phyloP scores from a whole-genome alignment of 805 yeast genomes.

The Candida gorgasii region DNA sequence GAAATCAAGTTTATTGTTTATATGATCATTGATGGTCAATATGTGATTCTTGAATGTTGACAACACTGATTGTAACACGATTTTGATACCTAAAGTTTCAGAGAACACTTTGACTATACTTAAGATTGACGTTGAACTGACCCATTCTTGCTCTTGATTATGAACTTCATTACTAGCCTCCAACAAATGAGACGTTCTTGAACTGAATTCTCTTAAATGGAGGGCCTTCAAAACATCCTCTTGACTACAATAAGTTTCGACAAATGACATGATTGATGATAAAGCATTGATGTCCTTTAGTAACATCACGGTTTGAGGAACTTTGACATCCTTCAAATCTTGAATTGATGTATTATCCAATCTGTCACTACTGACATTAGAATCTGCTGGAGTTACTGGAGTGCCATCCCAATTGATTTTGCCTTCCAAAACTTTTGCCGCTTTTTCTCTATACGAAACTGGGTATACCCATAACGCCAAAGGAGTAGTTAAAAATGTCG shows the following conservation, averaged over 20 bases:
- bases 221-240: slow-evolving; percentile 45
- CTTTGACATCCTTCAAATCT: slow-evolving; percentile 11
- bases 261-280: slow-evolving; percentile 34
- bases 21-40: slow-evolving; percentile 32
- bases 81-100: slow-evolving; percentile 29
- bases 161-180: slow-evolving; percentile 54
- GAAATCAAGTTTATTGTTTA: slow-evolving; percentile 26
- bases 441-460: slow-evolving; percentile 53
- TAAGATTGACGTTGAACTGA: slow-evolving; percentile 33
- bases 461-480: slow-evolving; percentile 66
- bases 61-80: slow-evolving; percentile 30
- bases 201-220: slow-evolving; percentile 59
- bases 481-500: slow-evolving; percentile 82
- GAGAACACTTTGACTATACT: slow-evolving; percentile 36
- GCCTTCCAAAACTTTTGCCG: slow-evolving; percentile 32
- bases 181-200: slow-evolving; percentile 67
- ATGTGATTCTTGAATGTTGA: slow-evolving; percentile 32
- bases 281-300: slow-evolving; percentile 34
- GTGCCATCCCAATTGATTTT: slow-evolving; percentile 30
- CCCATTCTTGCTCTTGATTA: slow-evolving; percentile 25
- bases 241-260: slow-evolving; percentile 19
- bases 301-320: slow-evolving; percentile 27
- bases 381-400: slow-evolving; percentile 3
- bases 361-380: background rate
- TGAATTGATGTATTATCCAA: slow-evolving; percentile 7